phyloP scores from a whole-genome alignment of 2,329 filamentous ascomycete species.

The Diaporthe sp. region DNA sequence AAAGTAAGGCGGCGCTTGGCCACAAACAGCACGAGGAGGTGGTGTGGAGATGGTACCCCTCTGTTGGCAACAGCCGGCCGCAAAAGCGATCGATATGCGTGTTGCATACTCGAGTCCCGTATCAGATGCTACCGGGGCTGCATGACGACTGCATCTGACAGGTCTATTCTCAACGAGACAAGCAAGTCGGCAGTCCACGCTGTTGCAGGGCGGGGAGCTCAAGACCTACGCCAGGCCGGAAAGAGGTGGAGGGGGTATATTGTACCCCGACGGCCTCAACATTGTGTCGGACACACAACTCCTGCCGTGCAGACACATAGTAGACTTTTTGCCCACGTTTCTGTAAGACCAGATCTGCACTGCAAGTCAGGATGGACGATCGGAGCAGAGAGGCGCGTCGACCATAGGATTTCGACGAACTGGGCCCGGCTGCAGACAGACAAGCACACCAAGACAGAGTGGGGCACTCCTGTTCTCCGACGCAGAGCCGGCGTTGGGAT shows the following conservation, averaged over 20 bases:
- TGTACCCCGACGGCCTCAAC: background rate
- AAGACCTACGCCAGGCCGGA: background rate
- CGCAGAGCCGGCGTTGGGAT: slow-evolving; percentile 27
- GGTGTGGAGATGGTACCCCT: slow-evolving; percentile 23
- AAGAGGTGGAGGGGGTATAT: background rate
- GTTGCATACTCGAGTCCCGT: slow-evolving; percentile 29
- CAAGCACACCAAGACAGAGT: background rate
- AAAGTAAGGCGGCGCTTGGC: slow-evolving; percentile 22
- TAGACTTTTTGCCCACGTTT: slow-evolving; percentile 16
- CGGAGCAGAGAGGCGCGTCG: slow-evolving; percentile 7
- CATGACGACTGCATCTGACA: slow-evolving; percentile 28
- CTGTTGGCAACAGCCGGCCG: slow-evolving; percentile 4
- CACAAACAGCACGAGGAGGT: slow-evolving; percentile 12
- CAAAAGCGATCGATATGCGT: slow-evolving; percentile 21
- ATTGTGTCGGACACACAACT: background rate
- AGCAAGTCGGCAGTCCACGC: background rate
- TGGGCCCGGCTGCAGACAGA: slow-evolving; percentile 8
- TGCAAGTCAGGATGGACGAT: slow-evolving; percentile 3
- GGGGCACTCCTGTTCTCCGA: slow-evolving; percentile 26
- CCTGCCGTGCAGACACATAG: background rate
- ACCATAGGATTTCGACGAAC: slow-evolving; percentile 3
- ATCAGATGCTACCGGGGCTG: slow-evolving; percentile 39
- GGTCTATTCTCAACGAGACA: slow-evolving; percentile 8
- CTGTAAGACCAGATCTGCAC: slow-evolving; percentile 1
- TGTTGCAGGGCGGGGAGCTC: slow-evolving; percentile 20